Conservation (phyloP, 352 stramenopile species). For the Phytopythium oedochilum region DNA sequence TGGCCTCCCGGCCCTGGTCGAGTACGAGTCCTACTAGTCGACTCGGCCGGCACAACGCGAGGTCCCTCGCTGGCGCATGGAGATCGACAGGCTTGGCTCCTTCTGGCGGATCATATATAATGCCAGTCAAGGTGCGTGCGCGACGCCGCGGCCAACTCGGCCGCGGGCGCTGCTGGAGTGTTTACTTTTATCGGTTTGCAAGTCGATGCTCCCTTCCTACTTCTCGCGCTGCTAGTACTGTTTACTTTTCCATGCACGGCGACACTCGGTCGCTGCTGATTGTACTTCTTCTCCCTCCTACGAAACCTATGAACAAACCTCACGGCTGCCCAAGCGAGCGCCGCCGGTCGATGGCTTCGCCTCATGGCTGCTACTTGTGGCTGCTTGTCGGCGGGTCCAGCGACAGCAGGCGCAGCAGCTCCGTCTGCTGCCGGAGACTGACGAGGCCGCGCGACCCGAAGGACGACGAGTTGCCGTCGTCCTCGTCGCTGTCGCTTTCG, state of each 20-base stretch:
- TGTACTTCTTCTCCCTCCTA: background rate
- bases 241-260: background rate
- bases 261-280: background rate
- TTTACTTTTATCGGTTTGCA: background rate
- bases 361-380: background rate
- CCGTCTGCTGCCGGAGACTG: slow-evolving; percentile 18
- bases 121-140: background rate
- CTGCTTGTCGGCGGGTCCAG: slow-evolving; percentile 10
- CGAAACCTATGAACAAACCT: background rate
- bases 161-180: background rate
- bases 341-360: too few species aligned
- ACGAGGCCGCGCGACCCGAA: slow-evolving; percentile 3
- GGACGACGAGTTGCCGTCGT: slow-evolving; percentile 8
- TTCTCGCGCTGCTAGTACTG: background rate
- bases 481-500: slow-evolving; percentile 37
- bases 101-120: background rate
- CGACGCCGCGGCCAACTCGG: too few species aligned
- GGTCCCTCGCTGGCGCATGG: too few species aligned
- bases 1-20: slow-evolving; percentile 19
- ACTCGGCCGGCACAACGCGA: background rate
- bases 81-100: too few species aligned
- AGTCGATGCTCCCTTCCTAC: background rate
- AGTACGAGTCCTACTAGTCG: slow-evolving; percentile 57
- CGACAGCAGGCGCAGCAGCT: slow-evolving; percentile 61
- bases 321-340: too few species aligned